Base-by-base conservation (phyloP, 768 basidiomycete genomes). In the Kwoniella pini region DNA sequence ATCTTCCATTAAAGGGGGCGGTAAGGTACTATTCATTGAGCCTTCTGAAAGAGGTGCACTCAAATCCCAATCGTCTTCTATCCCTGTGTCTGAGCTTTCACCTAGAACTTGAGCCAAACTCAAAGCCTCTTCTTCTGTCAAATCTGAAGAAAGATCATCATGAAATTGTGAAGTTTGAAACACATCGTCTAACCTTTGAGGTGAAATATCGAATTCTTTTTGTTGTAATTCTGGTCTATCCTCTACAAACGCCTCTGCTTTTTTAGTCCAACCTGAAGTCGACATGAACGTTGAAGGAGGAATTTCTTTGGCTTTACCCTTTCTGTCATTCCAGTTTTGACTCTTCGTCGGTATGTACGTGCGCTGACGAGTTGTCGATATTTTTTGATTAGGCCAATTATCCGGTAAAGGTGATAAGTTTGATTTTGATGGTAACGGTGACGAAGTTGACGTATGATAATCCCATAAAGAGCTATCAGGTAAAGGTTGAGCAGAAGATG, bases 381-480 rank as follows among this genome's bases (percentile, higher is more conserved):
- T 19, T 10, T 21, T 2, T 21, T 5, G 24, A 48, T 21, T 22
- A 21, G 46, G 28, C 10, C 7, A 30, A 48, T 48, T 48, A 30
- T 48, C 28, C 9, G 24, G 46, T 27, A 48, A 19, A 22, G 24
- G 7, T n/a, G n/a, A n/a, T n/a, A n/a, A n/a, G n/a, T n/a, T n/a
- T n/a, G n/a, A n/a, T 19, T 42, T 13, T 30, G 24, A 12, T 24
- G 46, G 24, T 22, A 7, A 22, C 15, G 46, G 46, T 6, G 46
- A 21, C 24, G 55, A 30, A 24, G 45, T 10, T 36, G 22, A 6
- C 38, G 22, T 12, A 45, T 43, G 54, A n/a, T 55, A 21, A 19
- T 57, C 31, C 55, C 44, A 48, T 28, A 33, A 51, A 7, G 40
- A 31, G 12, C 49, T 24, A 40, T 61, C 59, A 21, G 52, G 59